Conservation (phyloP, 2,329 filamentous ascomycete genomes). For the Pseudocercospora cruenta region DNA sequence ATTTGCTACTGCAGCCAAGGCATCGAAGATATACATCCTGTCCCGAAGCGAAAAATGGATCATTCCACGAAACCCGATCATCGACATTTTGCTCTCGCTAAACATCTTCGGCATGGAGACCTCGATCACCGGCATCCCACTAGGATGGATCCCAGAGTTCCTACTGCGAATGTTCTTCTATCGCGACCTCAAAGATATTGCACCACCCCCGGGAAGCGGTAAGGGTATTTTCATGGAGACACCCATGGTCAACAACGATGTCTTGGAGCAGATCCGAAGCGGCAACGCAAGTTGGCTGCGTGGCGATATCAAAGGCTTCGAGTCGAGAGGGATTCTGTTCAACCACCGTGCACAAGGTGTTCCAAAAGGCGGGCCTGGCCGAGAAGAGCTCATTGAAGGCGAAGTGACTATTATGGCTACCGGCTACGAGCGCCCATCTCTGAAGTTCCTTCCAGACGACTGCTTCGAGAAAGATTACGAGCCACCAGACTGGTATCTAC, state of each 20-base stretch:
- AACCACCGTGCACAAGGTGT: conserved; percentile 72
- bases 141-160: conserved; percentile 78
- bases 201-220: conserved; percentile 57
- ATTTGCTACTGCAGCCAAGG: conserved; percentile 70
- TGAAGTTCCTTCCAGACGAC: conserved; percentile 73
- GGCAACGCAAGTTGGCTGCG: conserved; percentile 78
- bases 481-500: conserved; percentile 86
- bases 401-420: conserved; percentile 85
- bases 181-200: conserved; percentile 73
- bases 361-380: conserved; percentile 74
- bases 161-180: conserved; percentile 81
- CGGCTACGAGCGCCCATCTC: conserved; percentile 73
- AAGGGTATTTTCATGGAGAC: conserved; percentile 82
- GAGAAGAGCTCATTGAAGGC: conserved; percentile 66
- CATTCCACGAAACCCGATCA: conserved; percentile 69
- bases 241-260: conserved; percentile 68
- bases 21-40: conserved; percentile 71
- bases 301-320: conserved; percentile 73
- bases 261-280: conserved; percentile 73
- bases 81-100: conserved; percentile 73
- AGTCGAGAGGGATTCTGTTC: conserved; percentile 67
- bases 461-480: conserved; percentile 73
- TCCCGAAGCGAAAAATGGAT: conserved; percentile 55
- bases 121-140: conserved; percentile 34
- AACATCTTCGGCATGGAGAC: conserved; percentile 79